These are phyloP conservation scores for Drechslera avenae DNA, from an alignment of 2,329 filamentous ascomycete genomes.

Conservation along the genomic window DNA sequence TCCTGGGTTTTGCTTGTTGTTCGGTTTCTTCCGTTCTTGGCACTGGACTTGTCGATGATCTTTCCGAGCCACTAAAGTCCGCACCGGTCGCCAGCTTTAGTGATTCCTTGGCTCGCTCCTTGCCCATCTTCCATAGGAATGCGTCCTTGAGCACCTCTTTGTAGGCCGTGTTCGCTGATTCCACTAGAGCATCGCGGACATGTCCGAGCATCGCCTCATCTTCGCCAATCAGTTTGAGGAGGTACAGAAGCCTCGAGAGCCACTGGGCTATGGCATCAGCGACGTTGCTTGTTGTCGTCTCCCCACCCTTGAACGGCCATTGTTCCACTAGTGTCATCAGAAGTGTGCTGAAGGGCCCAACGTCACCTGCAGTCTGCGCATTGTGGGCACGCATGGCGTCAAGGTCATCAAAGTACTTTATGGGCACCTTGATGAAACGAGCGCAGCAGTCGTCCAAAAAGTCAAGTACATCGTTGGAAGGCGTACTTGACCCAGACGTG, in stretches of 20 bases:
- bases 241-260: slow-evolving; percentile 43
- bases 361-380: slow-evolving; percentile 22
- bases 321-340: slow-evolving; percentile 76
- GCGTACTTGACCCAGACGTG: slow-evolving; percentile 37
- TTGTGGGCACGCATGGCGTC: slow-evolving; percentile 53
- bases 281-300: slow-evolving; percentile 28
- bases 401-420: slow-evolving; percentile 80
- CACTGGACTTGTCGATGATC: slow-evolving; percentile 36
- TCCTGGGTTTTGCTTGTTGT: slow-evolving; percentile 14
- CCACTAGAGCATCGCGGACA: slow-evolving; percentile 37
- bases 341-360: slow-evolving; percentile 63
- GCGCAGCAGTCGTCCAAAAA: slow-evolving; percentile 85
- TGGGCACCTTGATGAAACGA: slow-evolving; percentile 74
- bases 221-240: slow-evolving; percentile 46
- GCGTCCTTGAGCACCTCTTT: slow-evolving; percentile 42
- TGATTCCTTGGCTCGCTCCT: slow-evolving; percentile 44
- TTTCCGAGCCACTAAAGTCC: slow-evolving; percentile 44
- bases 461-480: slow-evolving; percentile 58
- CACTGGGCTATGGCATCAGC: slow-evolving; percentile 43
- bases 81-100: slow-evolving; percentile 42
- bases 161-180: slow-evolving; percentile 34
- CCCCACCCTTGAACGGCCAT: slow-evolving; percentile 64
- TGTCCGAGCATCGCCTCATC: slow-evolving; percentile 33
- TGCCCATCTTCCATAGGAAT: slow-evolving; percentile 47
- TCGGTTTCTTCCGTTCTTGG: slow-evolving; percentile 22